These are phyloP conservation scores for Phanerochaete sordida DNA, from an alignment of 768 basidiomycete genomes.

Conservation along the genomic window DNA sequence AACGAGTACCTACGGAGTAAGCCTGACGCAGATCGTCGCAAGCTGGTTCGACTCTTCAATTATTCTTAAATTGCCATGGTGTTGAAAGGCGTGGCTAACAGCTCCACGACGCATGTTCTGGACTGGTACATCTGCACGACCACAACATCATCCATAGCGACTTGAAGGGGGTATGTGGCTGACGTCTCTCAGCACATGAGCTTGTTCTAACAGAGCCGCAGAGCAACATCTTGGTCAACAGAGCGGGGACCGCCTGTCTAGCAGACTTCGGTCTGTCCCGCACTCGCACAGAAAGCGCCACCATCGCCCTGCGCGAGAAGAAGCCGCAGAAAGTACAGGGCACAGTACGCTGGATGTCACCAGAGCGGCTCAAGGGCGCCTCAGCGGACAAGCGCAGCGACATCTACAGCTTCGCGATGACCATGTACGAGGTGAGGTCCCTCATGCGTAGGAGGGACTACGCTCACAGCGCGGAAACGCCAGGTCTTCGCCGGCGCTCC, in stretches of 20 bases:
- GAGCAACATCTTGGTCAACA: slow-evolving; percentile 22
- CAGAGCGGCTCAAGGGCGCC: background rate
- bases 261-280: slow-evolving; percentile 24
- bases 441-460: too few relatives aligned
- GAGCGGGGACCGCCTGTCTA: slow-evolving; percentile 14
- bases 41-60: slow-evolving; percentile 6
- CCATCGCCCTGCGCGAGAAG: background rate
- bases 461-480: too few relatives aligned
- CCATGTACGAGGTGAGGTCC: slow-evolving; percentile 1
- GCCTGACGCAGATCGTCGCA: slow-evolving; percentile 9
- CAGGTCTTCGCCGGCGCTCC: background rate
- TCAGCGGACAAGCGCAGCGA: background rate
- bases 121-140: slow-evolving; percentile 21
- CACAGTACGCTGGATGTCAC: slow-evolving; percentile 1
- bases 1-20: slow-evolving; percentile 8
- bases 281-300: background rate
- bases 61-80: background rate
- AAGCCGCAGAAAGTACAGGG: background rate
- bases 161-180: slow-evolving; percentile 20
- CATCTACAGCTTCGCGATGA: slow-evolving; percentile 5
- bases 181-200: background rate
- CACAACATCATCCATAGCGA: slow-evolving; percentile 22
- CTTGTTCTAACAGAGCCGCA: background rate
- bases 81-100: background rate
- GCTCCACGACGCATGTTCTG: slow-evolving; percentile 17